Evolutionary conservation across 768 basidiomycete species (phyloP).

Genomic region (Hygrocybe punicea): DNA sequence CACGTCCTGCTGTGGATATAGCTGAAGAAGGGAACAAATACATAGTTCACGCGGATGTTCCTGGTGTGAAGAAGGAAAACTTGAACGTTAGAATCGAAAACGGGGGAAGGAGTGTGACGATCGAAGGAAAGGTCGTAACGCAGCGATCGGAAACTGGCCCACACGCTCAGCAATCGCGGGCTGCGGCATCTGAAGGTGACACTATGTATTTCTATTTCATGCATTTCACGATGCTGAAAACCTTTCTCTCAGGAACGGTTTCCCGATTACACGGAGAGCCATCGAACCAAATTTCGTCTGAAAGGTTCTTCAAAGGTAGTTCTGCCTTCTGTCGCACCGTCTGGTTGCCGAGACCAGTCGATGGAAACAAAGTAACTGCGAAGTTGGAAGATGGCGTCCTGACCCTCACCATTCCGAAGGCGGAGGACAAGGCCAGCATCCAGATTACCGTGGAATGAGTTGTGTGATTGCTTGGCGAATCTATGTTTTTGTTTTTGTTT

Average conservation of each 20-base stretch:
- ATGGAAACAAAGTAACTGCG: constrained; percentile 55
- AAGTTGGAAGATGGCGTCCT: constrained; percentile 69
- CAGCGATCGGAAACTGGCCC: constrained; percentile 18
- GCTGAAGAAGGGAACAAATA: constrained; percentile 63
- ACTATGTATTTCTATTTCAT: constrained; percentile 15
- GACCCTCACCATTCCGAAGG: constrained; percentile 57
- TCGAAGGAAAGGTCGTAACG: constrained; percentile 57
- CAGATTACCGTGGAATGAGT: constrained; percentile 42
- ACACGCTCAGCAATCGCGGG: too few relatives aligned
- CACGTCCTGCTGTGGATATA: constrained; percentile 63
- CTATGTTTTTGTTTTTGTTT: too few relatives aligned
- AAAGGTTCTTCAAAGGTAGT: constrained; percentile 56
- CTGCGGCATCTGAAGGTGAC: constrained; percentile 22
- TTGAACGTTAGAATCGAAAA: constrained; percentile 68
- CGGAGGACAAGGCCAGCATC: constrained; percentile 54
- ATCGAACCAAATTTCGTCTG: constrained; percentile 51
- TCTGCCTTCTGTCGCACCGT: constrained; percentile 64
- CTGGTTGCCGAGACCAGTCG: constrained; percentile 64
- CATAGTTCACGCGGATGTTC: constrained; percentile 72
- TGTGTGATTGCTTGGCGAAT: too few relatives aligned
- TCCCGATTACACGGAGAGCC: constrained; percentile 15
- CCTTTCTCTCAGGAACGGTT: constrained; percentile 13
- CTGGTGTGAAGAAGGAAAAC: constrained; percentile 76
- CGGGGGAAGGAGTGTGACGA: constrained; percentile 65
- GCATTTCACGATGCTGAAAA: not conserved